Conservation (phyloP, 1,284 basidiomycete species). For the Inonotus hispidus region DNA sequence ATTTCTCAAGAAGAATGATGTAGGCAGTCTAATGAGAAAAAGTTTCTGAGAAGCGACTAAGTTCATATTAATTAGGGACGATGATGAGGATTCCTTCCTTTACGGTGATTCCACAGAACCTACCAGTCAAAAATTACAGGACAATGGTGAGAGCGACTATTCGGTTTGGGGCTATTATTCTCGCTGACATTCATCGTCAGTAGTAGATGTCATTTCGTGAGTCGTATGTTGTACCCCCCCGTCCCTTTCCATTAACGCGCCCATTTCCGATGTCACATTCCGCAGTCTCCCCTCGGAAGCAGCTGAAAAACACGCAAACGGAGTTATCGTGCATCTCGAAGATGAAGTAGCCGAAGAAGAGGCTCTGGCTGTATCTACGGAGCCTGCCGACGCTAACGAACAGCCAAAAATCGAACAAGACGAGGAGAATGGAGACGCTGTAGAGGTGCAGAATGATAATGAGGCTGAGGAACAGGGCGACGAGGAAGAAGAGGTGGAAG, state of each 20-base stretch:
- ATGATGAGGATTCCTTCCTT: conserved; percentile 19
- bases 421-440: not conserved
- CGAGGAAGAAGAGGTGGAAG: conserved; percentile 14
- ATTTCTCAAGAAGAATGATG: not conserved
- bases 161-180: not conserved
- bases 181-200: not conserved
- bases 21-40: not conserved
- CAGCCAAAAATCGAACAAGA: not conserved
- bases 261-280: not conserved
- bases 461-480: conserved; percentile 11
- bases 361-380: not conserved
- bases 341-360: conserved; percentile 2
- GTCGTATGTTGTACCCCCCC: not conserved
- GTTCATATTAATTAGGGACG: conserved; percentile 12
- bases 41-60: not conserved
- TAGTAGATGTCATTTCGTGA: conserved; percentile 13
- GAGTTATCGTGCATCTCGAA: conserved; percentile 12
- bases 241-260: not conserved
- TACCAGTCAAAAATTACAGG: conserved; percentile 1
- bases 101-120: conserved; percentile 12
- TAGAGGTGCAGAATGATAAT: not conserved
- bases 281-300: conserved; percentile 3
- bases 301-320: conserved; percentile 9
- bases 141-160: conserved; percentile 10
- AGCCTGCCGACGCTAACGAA: not conserved